A percentile compares a stretch with the other conserved stretches of the same genome.
phyloP scores from a whole-genome alignment of 2,329 filamentous ascomycete genomes.

The Penicillium sp. region DNA sequence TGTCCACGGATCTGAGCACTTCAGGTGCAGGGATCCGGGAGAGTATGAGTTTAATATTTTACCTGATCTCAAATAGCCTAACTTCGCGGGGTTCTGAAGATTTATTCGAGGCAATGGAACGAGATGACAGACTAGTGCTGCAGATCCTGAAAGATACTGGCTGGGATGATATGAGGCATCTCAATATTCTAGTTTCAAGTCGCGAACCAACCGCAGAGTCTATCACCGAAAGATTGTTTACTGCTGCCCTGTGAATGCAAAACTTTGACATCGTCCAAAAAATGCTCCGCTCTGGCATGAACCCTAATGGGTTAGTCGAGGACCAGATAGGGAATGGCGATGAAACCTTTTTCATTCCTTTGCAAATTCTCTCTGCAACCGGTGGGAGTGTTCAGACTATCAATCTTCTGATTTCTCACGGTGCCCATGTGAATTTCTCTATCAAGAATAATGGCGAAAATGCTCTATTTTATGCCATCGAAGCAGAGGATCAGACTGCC shows the following conservation, averaged over 20 bases:
- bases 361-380: neutral
- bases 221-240: constrained; percentile 20
- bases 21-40: neutral
- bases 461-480: constrained; percentile 7
- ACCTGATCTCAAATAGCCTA: constrained; percentile 21
- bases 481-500: neutral
- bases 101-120: neutral
- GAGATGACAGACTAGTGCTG: neutral
- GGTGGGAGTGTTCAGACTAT: constrained; percentile 3
- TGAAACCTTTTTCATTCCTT: neutral
- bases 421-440: constrained; percentile 14
- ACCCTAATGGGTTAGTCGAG: neutral
- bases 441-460: neutral
- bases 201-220: constrained; percentile 22
- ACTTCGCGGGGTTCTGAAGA: neutral
- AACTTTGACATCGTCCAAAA: neutral
- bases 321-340: accelerated
- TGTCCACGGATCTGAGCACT: neutral
- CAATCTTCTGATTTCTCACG: constrained; percentile 13
- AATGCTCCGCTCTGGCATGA: neutral
- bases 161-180: neutral
- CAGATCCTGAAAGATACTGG: neutral
- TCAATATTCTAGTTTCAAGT: constrained; percentile 2
- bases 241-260: constrained; percentile 2
- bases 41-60: neutral